Evolutionary conservation across 176 grass and related monocot genomes (phyloP), one percentile per base, ranked within the genome.

Genomic region (Oryza longistaminata): DNA sequence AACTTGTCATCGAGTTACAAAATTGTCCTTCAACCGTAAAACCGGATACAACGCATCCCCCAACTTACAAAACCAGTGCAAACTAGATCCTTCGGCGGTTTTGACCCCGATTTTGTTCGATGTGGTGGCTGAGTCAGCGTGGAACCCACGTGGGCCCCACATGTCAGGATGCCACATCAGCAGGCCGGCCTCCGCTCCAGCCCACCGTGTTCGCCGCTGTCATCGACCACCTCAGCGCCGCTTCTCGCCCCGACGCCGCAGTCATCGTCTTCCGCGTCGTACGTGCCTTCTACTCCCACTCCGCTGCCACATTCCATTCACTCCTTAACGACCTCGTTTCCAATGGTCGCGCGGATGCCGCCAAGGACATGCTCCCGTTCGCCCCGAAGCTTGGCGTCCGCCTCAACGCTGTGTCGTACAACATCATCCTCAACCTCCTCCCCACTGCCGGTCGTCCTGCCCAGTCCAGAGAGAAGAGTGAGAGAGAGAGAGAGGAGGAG

Each of bases 381-480:
- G 92, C 86, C 55, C 77, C 73, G 0, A 66, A 86, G 80, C 86
- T 98, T 34, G 89, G 89, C 17, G 73, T 94, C 68, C 81, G 87
- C 43, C 77, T 91, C 15, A 98, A 95, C 78, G 82, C 84, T 48
- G 80, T 98, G 21, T 98, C 96, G 17, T 98, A 92, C 77, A 95
- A 98, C 82, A 88, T 95, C 65, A 85, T 95, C 66, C 85, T 98
- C 68, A 95, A 93, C 29, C 29, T 31, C 29, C 29, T 31, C 29
- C 29, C 29, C 29, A 31, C 29, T 0, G 29, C 29, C 29, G 29
- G 29, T 0, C 29, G 2, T 31, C 29, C 29, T 31, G 29, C 29
- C 29, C 0, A 31, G 29, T 31, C 29, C 29, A 31, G 29, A 31
- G 29, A 31, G 29, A 31, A 31, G 29, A 31, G 29, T 31, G 29